Base-by-base conservation (phyloP, 306 rosid species). In the Delonix regia region DNA sequence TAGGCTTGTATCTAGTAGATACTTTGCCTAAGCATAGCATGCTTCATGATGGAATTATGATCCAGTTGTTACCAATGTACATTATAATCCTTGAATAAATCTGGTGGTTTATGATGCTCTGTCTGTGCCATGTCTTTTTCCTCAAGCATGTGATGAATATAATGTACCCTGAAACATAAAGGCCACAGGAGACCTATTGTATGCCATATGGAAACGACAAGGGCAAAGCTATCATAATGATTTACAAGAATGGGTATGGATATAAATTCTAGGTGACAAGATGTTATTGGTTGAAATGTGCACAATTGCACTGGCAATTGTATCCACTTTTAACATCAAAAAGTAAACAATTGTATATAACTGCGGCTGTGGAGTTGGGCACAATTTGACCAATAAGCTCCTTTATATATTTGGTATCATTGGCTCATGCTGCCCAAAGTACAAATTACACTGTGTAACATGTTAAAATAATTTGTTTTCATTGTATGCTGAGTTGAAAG, bases 401-500 rank as follows among this genome's bases (percentile, higher is more conserved):
- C 19, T 41, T 66, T 39, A 41, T 66, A 39, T 66, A 41, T 66
- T 66, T 5, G 34, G 30, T 22, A 66, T 21, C 47, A 16, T 39
- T 10, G 33, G 19, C 9, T 2, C 4, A 18, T 36, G 27, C 70
- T 36, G 49, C 28, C 48, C 11, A 42, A 9, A n/a, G 55, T 36
- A 10, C 22, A 75, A 30, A 68, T 52, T n/a, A 27, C 56, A 38
- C 5, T 59, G 38, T 71, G 30, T 18, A 45, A 41, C 12, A 38
- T 52, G 69, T 5, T 86, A 44, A 64, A 49, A 63, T 1, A 1
- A 9, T 63, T 24, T 19, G n/a, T 19, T 64, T 64, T 18, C 0
- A 51, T 62, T 76, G 34, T 74, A 55, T 76, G 71, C 62, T 9
- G 65, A 64, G 64, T 66, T 39, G 25, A 69, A 67, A 36, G 45